A percentile compares a stretch with the other conserved stretches of the same genome.
phyloP scores from a whole-genome alignment of 169 alveolate species.

The Plasmodium fragile region DNA sequence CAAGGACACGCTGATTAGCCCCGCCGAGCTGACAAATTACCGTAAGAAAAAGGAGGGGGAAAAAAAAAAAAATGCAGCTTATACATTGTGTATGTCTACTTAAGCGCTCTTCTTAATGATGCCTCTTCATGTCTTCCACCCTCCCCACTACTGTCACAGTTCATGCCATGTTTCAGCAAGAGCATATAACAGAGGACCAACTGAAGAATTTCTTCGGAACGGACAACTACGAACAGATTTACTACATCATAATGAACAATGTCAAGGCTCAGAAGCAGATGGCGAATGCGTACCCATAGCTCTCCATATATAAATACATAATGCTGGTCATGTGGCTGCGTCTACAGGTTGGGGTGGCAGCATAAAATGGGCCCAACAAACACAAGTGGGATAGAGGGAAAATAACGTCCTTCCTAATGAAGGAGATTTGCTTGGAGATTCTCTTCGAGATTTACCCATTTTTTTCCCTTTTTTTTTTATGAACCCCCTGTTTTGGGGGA shows the following conservation, averaged over 20 bases:
- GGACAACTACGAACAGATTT: slow-evolving; percentile 52
- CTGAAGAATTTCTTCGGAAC: slow-evolving; percentile 42
- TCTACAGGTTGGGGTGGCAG: not conserved
- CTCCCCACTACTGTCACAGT: not conserved
- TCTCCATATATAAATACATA: not conserved
- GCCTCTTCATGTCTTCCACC: not conserved
- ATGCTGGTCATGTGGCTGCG: not conserved
- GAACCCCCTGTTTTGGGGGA: not conserved
- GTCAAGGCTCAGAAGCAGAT: slow-evolving; percentile 29
- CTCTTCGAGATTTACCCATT: not conserved
- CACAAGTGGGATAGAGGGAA: not conserved
- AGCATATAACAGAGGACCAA: slow-evolving; percentile 47
- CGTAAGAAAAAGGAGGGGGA: slow-evolving; percentile 4
- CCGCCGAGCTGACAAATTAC: slow-evolving; percentile 63
- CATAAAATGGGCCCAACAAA: not conserved
- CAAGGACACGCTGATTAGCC: slow-evolving; percentile 62
- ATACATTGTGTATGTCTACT: not conserved
- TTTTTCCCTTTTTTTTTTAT: not conserved
- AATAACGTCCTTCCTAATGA: not conserved
- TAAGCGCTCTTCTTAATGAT: not conserved
- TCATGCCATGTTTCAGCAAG: slow-evolving; percentile 30
- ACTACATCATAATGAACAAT: slow-evolving; percentile 55
- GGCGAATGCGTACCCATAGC: not conserved
- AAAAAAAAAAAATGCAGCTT: not conserved
- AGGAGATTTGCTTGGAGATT: too few species aligned